A percentile compares a stretch with the other conserved stretches of the same genome.
Conservation (phyloP, 495 filamentous ascomycete species). For the Terfezia boudieri region DNA sequence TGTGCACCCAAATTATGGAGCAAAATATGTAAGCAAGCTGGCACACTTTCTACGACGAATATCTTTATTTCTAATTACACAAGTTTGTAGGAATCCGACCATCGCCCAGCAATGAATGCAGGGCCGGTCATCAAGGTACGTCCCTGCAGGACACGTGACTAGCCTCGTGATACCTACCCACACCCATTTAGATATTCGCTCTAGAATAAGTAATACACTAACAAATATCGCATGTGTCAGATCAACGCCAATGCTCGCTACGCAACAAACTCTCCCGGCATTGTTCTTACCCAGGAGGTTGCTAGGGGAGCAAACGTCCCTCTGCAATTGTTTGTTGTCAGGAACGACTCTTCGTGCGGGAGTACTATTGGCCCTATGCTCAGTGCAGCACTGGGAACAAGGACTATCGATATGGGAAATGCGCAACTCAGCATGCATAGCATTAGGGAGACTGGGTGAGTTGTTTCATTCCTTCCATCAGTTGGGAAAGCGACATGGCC, state of each 20-base stretch:
- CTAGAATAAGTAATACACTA: no score
- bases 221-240: not conserved
- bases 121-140: constrained; percentile 68
- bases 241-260: constrained; percentile 93
- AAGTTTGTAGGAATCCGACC: constrained; percentile 43
- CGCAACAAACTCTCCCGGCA: constrained; percentile 85
- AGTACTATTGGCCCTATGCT: constrained; percentile 95
- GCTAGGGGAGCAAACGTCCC: constrained; percentile 55
- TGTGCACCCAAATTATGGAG: constrained; percentile 79
- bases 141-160: not conserved
- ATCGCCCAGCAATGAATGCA: constrained; percentile 87
- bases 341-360: constrained; percentile 84
- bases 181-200: no score
- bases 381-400: constrained; percentile 55
- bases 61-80: no score
- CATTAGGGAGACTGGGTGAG: constrained; percentile 62
- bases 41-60: not conserved
- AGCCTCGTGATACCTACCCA: not conserved
- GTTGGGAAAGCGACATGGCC: not conserved
- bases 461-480: not conserved
- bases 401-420: constrained; percentile 85
- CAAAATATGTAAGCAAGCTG: constrained; percentile 30
- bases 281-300: constrained; percentile 72
- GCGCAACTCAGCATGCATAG: constrained; percentile 95
- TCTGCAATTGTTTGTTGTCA: constrained; percentile 84